phyloP scores from a whole-genome alignment of 139 green algal genomes.

The Microglena sp. region DNA sequence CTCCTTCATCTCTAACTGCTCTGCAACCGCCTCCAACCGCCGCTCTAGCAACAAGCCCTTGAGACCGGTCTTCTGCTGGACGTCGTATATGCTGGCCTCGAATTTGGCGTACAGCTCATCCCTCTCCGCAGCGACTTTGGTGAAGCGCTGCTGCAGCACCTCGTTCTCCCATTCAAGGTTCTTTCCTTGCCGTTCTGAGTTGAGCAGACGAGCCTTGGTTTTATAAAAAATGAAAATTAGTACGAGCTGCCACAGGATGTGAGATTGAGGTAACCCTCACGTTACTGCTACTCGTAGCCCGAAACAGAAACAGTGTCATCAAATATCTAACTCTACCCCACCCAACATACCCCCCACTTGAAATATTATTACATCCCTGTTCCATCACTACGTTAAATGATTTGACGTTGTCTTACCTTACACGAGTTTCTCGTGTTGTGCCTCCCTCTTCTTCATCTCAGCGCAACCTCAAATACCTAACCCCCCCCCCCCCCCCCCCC shows the following conservation, averaged over 20 bases:
- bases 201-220: slow-evolving; percentile 53
- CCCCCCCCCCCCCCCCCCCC: too few relatives aligned
- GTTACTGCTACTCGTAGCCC: too few relatives aligned
- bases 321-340: too few relatives aligned
- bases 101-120: slow-evolving; percentile 70
- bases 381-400: too few relatives aligned
- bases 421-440: slow-evolving; percentile 81
- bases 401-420: too few relatives aligned
- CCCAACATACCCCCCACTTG: neutral
- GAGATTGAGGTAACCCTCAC: neutral
- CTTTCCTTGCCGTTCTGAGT: slow-evolving; percentile 67
- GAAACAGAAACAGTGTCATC: too few relatives aligned
- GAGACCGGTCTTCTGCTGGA: slow-evolving; percentile 65
- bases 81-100: slow-evolving; percentile 64
- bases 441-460: slow-evolving; percentile 82
- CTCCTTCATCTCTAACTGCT: slow-evolving; percentile 62
- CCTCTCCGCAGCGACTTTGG: slow-evolving; percentile 51
- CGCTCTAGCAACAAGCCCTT: slow-evolving; percentile 47
- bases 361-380: too few relatives aligned
- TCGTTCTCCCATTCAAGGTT: slow-evolving; percentile 83
- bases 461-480: too few relatives aligned
- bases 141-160: slow-evolving; percentile 64
- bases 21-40: slow-evolving; percentile 50
- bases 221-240: too few relatives aligned
- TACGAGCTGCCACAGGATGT: too few relatives aligned